phyloP scores from a whole-genome alignment of 176 grass and related monocot genomes.

The Coix lacrymajobi region DNA sequence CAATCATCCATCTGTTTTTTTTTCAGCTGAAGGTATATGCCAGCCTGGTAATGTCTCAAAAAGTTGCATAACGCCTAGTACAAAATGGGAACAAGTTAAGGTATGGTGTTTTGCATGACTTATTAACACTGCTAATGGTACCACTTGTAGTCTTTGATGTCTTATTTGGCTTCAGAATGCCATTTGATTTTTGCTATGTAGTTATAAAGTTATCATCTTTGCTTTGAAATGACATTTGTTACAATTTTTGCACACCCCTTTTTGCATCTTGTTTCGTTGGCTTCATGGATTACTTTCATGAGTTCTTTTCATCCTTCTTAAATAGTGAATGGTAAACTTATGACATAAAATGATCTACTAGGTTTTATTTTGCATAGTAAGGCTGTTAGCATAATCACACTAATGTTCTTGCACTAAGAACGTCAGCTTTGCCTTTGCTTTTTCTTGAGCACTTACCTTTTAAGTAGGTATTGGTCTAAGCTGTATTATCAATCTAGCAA shows the following conservation, averaged over 20 bases:
- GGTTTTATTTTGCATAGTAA: neutral
- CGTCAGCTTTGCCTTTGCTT: neutral
- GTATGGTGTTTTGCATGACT: conserved; percentile 36
- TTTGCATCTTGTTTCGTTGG: neutral
- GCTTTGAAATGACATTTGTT: neutral
- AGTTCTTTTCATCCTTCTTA: neutral
- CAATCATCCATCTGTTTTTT: conserved; percentile 9
- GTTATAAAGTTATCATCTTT: conserved; percentile 1
- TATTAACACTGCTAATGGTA: neutral
- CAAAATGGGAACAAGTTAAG: conserved; percentile 98
- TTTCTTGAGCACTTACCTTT: neutral
- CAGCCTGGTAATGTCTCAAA: conserved; percentile 55
- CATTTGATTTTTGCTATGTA: neutral
- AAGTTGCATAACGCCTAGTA: conserved; percentile 76
- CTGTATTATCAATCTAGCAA: neutral
- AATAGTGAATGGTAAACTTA: neutral
- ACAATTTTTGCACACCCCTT: neutral
- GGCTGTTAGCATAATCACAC: neutral
- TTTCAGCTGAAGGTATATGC: conserved; percentile 58
- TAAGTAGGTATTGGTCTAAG: neutral
- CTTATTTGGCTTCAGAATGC: neutral
- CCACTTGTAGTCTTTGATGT: neutral
- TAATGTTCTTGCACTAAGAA: neutral
- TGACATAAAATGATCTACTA: neutral
- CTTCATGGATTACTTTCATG: neutral